These are phyloP conservation scores for Allomyces javanicus DNA, from an alignment of 192 early-diverging fungal species.

Conservation along the genomic window DNA sequence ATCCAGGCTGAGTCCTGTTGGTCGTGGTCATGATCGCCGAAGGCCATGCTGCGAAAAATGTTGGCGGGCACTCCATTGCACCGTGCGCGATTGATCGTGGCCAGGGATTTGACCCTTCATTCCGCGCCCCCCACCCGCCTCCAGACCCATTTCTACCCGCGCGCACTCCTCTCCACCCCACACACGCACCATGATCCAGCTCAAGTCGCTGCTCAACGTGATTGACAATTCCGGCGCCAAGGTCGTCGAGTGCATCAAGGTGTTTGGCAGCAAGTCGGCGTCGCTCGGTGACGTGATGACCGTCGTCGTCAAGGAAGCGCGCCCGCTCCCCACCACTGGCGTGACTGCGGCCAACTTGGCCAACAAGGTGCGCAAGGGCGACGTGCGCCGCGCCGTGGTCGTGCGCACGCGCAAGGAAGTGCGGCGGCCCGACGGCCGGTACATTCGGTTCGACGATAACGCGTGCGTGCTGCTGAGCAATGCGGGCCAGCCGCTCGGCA, in stretches of 20 bases:
- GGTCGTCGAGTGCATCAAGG: slow-evolving; percentile 86
- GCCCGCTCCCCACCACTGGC: slow-evolving; percentile 41
- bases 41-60: too few species aligned
- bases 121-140: too few species aligned
- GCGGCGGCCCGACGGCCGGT: slow-evolving; percentile 71
- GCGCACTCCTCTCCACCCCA: too few species aligned
- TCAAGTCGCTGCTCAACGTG: slow-evolving; percentile 66
- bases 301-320: slow-evolving; percentile 81
- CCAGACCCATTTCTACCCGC: too few species aligned
- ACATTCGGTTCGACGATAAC: slow-evolving; percentile 90
- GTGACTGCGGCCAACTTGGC: slow-evolving; percentile 20
- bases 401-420: slow-evolving; percentile 80
- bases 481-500: slow-evolving; percentile 82
- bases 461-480: slow-evolving; percentile 88
- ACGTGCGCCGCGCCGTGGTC: slow-evolving; percentile 75
- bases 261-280: slow-evolving; percentile 57
- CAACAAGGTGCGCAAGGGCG: slow-evolving; percentile 74
- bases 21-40: too few species aligned
- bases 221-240: slow-evolving; percentile 96
- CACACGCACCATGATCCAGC: slow-evolving; percentile 37
- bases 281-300: slow-evolving; percentile 78
- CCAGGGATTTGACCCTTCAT: too few species aligned
- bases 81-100: too few species aligned
- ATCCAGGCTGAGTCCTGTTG: too few species aligned
- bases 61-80: too few species aligned